Base-by-base conservation (phyloP, 78 protist genomes). In the Salpingoeca rosetta region DNA sequence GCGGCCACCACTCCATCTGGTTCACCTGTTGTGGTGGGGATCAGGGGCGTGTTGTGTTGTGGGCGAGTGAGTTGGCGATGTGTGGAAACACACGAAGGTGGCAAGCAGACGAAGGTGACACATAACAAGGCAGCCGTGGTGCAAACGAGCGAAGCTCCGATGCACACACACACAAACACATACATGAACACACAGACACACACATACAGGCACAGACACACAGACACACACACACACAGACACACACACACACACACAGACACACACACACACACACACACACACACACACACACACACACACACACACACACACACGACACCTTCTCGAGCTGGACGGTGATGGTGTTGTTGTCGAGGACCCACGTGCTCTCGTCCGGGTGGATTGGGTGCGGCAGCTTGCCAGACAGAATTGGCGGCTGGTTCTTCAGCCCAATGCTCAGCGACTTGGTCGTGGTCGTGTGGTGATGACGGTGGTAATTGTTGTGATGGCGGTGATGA, bases 1-100 rank as follows among this genome's bases (percentile, higher is more conserved):
- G 42, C 38, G 80, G 76, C 97, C 97, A 94, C 95, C 95, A 94
- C 27, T 88, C 92, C 94, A 88, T 85, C 36, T 1, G 42, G 43
- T 89, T 88, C n/a, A n/a, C n/a, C n/a, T n/a, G n/a, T n/a, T n/a
- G n/a, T n/a, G n/a, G n/a, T n/a, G n/a, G n/a, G n/a, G n/a, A n/a
- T n/a, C n/a, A n/a, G n/a, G 31, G 3, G 76, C 85, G 39, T 25
- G 81, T 35, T 7, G 44, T 25, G 17, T 2, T 37, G 40, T 28
- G 80, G 11, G 44, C n/a, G 43, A 22, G 17, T 76, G 80, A 38
- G 80, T 2, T 76, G 80, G 0, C 31, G 11, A 38, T 1, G 82
- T 0, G 41, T 51, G 65, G 7, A 12, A 22, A 51, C 12, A 12
- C 65, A 51, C 65, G 65, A 22, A 51, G 65, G 12, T n/a, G n/a